Percentiles rank a stretch among this genome's conserved stretches.
These are phyloP conservation scores for Penicillium corylophilum DNA, from an alignment of 2,329 filamentous ascomycete genomes.

Conservation along the genomic window DNA sequence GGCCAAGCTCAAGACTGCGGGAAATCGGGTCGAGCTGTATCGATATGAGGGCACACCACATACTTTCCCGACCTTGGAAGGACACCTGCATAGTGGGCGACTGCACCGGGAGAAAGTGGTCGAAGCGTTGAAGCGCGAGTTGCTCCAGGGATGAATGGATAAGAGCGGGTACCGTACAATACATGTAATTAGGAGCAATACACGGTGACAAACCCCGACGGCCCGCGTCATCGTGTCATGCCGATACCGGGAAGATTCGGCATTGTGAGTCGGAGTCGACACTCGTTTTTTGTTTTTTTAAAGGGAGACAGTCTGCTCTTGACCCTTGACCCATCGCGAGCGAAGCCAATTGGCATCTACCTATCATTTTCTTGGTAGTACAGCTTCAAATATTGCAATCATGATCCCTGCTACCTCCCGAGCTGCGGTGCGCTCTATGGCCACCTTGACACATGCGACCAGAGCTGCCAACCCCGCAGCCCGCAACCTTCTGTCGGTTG, in stretches of 20 bases:
- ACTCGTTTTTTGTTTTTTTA: constrained; percentile 14
- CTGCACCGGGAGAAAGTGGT: constrained; percentile 31
- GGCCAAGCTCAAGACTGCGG: constrained; percentile 37
- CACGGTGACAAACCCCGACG: not conserved
- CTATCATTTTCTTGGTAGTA: constrained; percentile 6
- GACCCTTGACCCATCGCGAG: constrained; percentile 5
- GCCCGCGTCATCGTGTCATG: constrained; percentile 11
- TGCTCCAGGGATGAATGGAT: constrained; percentile 14
- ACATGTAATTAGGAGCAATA: constrained; percentile 11
- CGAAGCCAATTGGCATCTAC: constrained; percentile 13
- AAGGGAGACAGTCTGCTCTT: constrained; percentile 8
- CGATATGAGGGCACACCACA: constrained; percentile 37
- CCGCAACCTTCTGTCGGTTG: constrained; percentile 29
- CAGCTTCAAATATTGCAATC: constrained; percentile 30
- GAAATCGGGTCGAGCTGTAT: constrained; percentile 32
- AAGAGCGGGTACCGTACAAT: constrained; percentile 10
- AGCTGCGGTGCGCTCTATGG: constrained; percentile 40
- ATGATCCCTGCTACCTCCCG: constrained; percentile 34
- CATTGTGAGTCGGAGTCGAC: constrained; percentile 13
- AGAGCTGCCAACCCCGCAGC: constrained; percentile 36
- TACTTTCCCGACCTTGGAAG: constrained; percentile 31
- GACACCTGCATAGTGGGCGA: constrained; percentile 30
- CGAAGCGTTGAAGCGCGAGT: constrained; percentile 26
- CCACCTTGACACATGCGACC: constrained; percentile 37
- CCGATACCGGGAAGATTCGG: constrained; percentile 31